Evolutionary conservation across 768 basidiomycete species (phyloP).

Genomic region (Podaxis sp.): DNA sequence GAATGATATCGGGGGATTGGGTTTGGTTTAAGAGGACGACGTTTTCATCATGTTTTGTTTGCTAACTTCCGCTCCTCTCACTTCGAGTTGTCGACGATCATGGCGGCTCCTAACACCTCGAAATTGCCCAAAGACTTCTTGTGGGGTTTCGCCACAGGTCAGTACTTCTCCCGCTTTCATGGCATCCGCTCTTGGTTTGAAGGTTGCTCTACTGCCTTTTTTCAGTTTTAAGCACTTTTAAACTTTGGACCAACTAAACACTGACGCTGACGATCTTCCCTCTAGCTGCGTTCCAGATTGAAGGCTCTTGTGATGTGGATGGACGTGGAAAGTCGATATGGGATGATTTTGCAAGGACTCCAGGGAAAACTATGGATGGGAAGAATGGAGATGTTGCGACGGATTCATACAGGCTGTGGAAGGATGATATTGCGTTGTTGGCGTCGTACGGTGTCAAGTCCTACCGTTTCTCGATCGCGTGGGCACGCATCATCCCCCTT

Average conservation of each 20-base stretch:
- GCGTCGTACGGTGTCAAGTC: conserved; percentile 64
- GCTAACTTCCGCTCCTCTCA: conserved; percentile 28
- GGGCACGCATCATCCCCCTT: conserved; percentile 74
- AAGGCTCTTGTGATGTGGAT: conserved; percentile 60
- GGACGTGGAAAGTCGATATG: conserved; percentile 72
- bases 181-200: neutral
- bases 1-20: conserved; percentile 42
- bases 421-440: conserved; percentile 64
- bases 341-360: conserved; percentile 67
- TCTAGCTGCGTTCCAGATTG: conserved; percentile 71
- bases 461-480: conserved; percentile 77
- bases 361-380: conserved; percentile 72
- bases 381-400: conserved; percentile 68
- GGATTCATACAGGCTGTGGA: conserved; percentile 69
- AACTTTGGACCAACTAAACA: conserved; percentile 5
- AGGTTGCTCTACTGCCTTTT: neutral
- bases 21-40: conserved; percentile 39
- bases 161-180: conserved; percentile 22
- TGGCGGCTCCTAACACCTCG: conserved; percentile 31
- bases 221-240: conserved; percentile 3
- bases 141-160: conserved; percentile 73
- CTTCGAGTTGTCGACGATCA: conserved; percentile 23
- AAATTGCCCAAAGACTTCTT: conserved; percentile 62
- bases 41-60: conserved; percentile 26
- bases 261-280: conserved; percentile 13